phyloP scores from a whole-genome alignment of 352 stramenopile genomes.

The Phytophthora pluvialis region DNA sequence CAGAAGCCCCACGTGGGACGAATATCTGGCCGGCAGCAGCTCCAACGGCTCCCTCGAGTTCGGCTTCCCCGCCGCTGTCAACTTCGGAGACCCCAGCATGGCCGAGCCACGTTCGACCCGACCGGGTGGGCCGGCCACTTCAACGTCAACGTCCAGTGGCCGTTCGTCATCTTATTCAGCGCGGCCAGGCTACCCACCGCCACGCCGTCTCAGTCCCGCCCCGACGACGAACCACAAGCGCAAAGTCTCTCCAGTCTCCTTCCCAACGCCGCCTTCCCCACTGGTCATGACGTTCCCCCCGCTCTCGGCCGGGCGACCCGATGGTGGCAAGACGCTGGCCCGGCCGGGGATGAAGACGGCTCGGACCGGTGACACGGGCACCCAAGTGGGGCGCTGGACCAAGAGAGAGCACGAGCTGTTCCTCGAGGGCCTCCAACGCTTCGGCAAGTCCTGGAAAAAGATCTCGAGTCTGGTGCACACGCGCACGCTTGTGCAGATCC shows the following conservation, averaged over 20 bases:
- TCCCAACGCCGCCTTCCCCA: background rate
- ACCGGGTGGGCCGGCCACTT: background rate
- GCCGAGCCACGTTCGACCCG: conserved; percentile 18
- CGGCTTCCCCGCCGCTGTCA: conserved; percentile 11
- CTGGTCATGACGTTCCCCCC: conserved; percentile 9
- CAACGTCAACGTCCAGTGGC: conserved; percentile 8
- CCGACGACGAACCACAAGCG: conserved; percentile 18
- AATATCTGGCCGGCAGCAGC: conserved; percentile 22
- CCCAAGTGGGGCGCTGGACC: conserved; percentile 86
- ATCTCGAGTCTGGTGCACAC: conserved; percentile 85
- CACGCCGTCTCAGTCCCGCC: conserved; percentile 17
- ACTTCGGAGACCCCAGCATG: conserved; percentile 9
- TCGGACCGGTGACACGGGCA: background rate
- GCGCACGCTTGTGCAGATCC: conserved; percentile 94
- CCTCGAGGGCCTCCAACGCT: conserved; percentile 82
- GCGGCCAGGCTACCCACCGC: background rate
- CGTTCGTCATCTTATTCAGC: conserved; percentile 13
- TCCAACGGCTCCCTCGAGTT: conserved; percentile 15
- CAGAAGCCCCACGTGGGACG: conserved; percentile 32
- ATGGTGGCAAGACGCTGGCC: background rate
- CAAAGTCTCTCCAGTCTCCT: conserved; percentile 7
- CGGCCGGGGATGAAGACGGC: conserved; percentile 4
- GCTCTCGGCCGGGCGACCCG: conserved; percentile 3
- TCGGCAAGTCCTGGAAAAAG: conserved; percentile 93
- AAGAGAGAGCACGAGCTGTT: conserved; percentile 91